Evolutionary conservation across 2,329 filamentous ascomycete genomes (phyloP), one percentile per base, ranked within the genome.

Genomic region (Colletotrichum sp.): DNA sequence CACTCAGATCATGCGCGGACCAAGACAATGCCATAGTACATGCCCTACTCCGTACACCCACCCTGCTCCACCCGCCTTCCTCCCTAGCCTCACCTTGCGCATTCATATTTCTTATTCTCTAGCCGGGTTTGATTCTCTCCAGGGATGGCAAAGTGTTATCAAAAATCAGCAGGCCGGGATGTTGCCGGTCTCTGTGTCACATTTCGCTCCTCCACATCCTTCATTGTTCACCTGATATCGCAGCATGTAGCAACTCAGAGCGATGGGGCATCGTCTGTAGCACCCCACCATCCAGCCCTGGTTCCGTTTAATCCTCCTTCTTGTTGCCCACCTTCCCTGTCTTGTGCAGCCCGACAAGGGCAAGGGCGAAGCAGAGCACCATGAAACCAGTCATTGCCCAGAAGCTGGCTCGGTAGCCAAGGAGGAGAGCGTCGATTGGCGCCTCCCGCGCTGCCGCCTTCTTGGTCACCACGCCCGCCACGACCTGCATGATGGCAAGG

Each of bases 391-490:
- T 36, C 12, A 28, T 58, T 28, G 85, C 84, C 90, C 90, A 91
- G 72, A 90, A 91, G 0, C 85, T 86, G 2, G 88, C 89, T 16
- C 87, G 80, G 76, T 90, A 91, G 0, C 89, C 89, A 13, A 84
- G 81, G 86, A 90, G 87, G 63, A 90, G 81, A 1, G 85, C 85
- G 6, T 83, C 78, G 6, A 24, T 21, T 1, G 43, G 43, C 48
- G 34, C 63, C 63, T 78, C 79, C 1, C 78, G 76, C 30, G n/a
- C 32, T 8, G 21, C 18, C 18, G 32, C 60, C 30, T 38, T 26
- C 15, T 60, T 26, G 15, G 85, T 86, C 2, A 88, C 85, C 1
- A 81, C 77, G 1, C 82, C 81, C 0, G 85, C 84, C 5, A 90
- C 84, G 2, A 89, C 85, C 71, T 88, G 87, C 73, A 88, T 84